A percentile compares a stretch with the other conserved stretches of the same genome.
Conservation (phyloP, 495 filamentous ascomycete species). For the Parathielavia hyrcaniae region DNA sequence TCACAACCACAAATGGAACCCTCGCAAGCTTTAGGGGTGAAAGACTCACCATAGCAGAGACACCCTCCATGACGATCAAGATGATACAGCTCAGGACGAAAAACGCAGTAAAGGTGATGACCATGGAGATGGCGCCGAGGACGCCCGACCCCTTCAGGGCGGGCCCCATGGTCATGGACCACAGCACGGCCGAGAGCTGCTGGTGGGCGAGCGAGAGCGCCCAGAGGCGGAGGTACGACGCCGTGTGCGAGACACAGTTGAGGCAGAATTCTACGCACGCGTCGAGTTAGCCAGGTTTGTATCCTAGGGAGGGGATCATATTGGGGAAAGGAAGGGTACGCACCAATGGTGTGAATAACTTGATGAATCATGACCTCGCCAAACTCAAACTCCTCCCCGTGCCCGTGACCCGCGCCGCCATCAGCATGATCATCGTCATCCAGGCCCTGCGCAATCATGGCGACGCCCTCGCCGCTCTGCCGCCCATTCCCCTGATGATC, state of each 20-base stretch:
- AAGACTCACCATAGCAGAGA: conserved; percentile 45
- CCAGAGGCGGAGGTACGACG: conserved; percentile 98
- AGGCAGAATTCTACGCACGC: conserved; percentile 78
- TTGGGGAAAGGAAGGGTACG: conserved; percentile 23
- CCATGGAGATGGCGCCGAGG: conserved; percentile 68
- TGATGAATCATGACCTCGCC: conserved; percentile 97
- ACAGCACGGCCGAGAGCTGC: conserved; percentile 92
- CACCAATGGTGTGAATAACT: conserved; percentile 96
- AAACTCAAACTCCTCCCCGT: conserved; percentile 80
- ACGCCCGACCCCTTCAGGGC: conserved; percentile 62
- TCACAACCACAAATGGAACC: neutral
- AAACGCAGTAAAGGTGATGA: conserved; percentile 78
- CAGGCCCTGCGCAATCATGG: conserved; percentile 81
- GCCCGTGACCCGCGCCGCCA: conserved; percentile 51
- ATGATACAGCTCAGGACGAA: conserved; percentile 77
- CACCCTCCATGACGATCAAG: conserved; percentile 54
- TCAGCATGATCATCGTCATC: conserved; percentile 55
- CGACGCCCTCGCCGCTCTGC: conserved; percentile 77
- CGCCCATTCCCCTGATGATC: conserved; percentile 46
- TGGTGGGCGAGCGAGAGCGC: conserved; percentile 95
- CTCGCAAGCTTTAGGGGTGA: neutral
- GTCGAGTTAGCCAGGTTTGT: conserved; percentile 5
- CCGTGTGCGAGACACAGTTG: conserved; percentile 98
- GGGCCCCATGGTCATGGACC: conserved; percentile 84
- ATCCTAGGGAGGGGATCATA: neutral